A percentile compares a stretch with the other conserved stretches of the same genome.
Evolutionary conservation across 2,329 filamentous ascomycete genomes (phyloP).

Genomic region (Aspergillus ochraceoroseus): DNA sequence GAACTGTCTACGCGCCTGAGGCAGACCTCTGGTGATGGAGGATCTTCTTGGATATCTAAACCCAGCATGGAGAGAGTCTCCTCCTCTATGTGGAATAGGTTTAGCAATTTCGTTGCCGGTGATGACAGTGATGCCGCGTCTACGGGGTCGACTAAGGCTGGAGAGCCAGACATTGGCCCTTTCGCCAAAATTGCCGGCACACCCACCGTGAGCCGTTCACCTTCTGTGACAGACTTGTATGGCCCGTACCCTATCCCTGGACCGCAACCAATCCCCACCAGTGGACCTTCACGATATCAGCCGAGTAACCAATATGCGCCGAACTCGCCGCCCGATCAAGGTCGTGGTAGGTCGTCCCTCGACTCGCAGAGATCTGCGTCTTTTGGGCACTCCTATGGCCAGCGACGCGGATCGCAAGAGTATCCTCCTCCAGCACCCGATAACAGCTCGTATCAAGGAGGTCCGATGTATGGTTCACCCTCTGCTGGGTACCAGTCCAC

Average conservation of each 20-base stretch:
- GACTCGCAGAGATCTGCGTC: conserved; percentile 45
- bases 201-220: conserved; percentile 67
- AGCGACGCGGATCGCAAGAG: conserved; percentile 39
- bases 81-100: conserved; percentile 81
- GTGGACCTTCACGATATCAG: conserved; percentile 42
- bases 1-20: conserved; percentile 79
- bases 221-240: conserved; percentile 72
- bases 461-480: conserved; percentile 32
- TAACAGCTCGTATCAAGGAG: conserved; percentile 31
- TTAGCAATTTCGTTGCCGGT: conserved; percentile 93
- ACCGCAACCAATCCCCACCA: conserved; percentile 31
- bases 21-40: conserved; percentile 75
- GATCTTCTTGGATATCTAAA: conserved; percentile 88
- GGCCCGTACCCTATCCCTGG: conserved; percentile 49
- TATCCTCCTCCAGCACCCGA: conserved; percentile 34
- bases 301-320: conserved; percentile 45
- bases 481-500: conserved; percentile 35
- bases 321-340: conserved; percentile 50
- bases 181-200: conserved; percentile 77
- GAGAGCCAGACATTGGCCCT: conserved; percentile 62
- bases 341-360: conserved; percentile 47
- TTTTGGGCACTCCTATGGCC: conserved; percentile 31
- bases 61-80: conserved; percentile 95
- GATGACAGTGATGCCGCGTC: conserved; percentile 69
- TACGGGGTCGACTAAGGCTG: conserved; percentile 53